Evolutionary conservation across 805 yeast species (phyloP).

Genomic region (Saturnispora silvae): DNA sequence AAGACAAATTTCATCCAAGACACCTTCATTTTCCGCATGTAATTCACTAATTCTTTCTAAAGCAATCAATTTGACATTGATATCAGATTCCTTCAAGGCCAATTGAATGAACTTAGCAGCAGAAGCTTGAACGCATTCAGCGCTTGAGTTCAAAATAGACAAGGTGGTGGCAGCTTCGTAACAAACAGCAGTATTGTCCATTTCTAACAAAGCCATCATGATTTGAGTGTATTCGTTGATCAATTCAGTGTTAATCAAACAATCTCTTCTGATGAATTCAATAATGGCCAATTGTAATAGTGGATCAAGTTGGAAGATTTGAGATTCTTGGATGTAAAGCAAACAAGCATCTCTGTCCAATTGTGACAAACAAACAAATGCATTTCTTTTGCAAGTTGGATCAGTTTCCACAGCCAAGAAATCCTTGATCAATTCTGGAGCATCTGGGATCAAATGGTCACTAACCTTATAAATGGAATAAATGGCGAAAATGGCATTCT

Average conservation of each 20-base stretch:
- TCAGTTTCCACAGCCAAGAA: conserved; percentile 79
- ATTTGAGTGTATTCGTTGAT: conserved; percentile 63
- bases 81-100: conserved; percentile 89
- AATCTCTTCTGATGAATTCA: conserved; percentile 83
- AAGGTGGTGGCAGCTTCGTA: conserved; percentile 88
- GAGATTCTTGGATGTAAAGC: conserved; percentile 64
- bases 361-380: conserved; percentile 77
- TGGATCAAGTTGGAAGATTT: conserved; percentile 63
- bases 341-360: conserved; percentile 80
- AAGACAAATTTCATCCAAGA: conserved; percentile 70
- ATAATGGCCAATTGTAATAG: conserved; percentile 80
- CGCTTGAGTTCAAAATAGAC: conserved; percentile 44
- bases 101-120: conserved; percentile 81
- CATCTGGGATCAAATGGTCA: conserved; percentile 87
- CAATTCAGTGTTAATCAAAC: conserved; percentile 50
- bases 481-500: conserved; percentile 90
- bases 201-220: conserved; percentile 62
- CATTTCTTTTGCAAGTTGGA: conserved; percentile 90
- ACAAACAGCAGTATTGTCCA: conserved; percentile 60
- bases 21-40: conserved; percentile 65
- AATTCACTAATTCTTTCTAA: conserved; percentile 76
- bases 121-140: conserved; percentile 61
- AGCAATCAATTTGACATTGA: conserved; percentile 87
- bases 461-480: conserved; percentile 72
- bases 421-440: conserved; percentile 69